Conservation (phyloP, 2,329 filamentous ascomycete genomes). For the Didymellaceae sp. region DNA sequence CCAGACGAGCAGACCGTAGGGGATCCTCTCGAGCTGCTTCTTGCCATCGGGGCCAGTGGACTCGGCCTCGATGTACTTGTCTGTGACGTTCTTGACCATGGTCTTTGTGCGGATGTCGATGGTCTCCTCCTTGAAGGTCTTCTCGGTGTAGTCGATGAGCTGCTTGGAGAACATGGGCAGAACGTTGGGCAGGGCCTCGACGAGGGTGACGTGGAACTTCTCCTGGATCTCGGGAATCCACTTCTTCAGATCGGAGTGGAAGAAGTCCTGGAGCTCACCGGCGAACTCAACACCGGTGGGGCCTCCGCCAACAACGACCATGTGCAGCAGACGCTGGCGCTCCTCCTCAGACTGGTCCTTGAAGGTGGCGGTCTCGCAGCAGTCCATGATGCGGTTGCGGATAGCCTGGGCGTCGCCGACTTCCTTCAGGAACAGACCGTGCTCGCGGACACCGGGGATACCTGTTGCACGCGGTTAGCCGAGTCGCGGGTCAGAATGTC, state of each 20-base stretch:
- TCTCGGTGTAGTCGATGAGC: slow-evolving; percentile 98
- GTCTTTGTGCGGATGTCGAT: slow-evolving; percentile 98
- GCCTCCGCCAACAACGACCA: slow-evolving; percentile 86
- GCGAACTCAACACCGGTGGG: slow-evolving; percentile 98
- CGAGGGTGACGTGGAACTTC: slow-evolving; percentile 95
- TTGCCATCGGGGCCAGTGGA: slow-evolving; percentile 79
- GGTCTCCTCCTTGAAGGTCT: slow-evolving; percentile 97
- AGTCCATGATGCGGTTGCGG: slow-evolving; percentile 99
- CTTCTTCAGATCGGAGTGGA: slow-evolving; percentile 97
- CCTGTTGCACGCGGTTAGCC: slow-evolving; percentile 46
- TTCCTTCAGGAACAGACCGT: slow-evolving; percentile 99
- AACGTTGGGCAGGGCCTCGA: slow-evolving; percentile 95
- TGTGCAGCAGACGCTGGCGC: slow-evolving; percentile 92
- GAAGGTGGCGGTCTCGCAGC: slow-evolving; percentile 97
- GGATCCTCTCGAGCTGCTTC: slow-evolving; percentile 81
- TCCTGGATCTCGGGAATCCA: slow-evolving; percentile 94
- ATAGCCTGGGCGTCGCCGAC: slow-evolving; percentile 95
- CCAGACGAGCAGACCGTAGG: slow-evolving; percentile 97
- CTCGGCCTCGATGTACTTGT: slow-evolving; percentile 91
- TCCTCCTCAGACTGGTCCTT: slow-evolving; percentile 92
- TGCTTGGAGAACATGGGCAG: slow-evolving; percentile 99
- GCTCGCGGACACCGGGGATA: slow-evolving; percentile 91
- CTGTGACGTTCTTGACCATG: slow-evolving; percentile 96
- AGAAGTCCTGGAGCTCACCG: slow-evolving; percentile 98
- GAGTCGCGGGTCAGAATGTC: slow-evolving; percentile 23